Percentiles rank a stretch among this genome's conserved stretches.
Conservation (phyloP, 176 grass and related monocot genomes). For the Themeda triandra region DNA sequence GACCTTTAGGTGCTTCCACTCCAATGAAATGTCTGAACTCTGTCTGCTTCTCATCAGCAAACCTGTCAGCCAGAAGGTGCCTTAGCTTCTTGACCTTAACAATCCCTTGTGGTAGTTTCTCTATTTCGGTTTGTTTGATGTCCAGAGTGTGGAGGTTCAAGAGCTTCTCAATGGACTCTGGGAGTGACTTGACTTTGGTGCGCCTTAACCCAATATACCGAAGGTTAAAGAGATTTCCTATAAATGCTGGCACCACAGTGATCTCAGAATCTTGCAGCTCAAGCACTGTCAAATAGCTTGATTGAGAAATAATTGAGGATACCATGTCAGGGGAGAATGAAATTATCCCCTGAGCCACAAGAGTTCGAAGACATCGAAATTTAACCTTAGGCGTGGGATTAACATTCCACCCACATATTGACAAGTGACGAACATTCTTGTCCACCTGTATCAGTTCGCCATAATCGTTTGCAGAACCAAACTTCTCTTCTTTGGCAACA, state of each 20-base stretch:
- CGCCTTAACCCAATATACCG: constrained; percentile 37
- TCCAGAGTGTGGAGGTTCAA: constrained; percentile 35
- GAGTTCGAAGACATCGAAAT: constrained; percentile 18
- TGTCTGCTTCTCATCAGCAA: constrained; percentile 9
- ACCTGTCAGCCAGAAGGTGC: constrained; percentile 34
- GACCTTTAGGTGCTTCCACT: constrained; percentile 33
- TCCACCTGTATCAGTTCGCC: constrained; percentile 12
- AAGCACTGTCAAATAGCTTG: constrained; percentile 20
- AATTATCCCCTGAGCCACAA: not conserved
- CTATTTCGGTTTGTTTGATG: constrained; percentile 39
- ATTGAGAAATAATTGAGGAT: not conserved
- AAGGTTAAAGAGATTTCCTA: constrained; percentile 35
- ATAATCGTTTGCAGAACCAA: constrained; percentile 6
- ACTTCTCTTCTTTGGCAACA: constrained; percentile 32
- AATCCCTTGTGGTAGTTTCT: constrained; percentile 30
- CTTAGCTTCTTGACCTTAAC: constrained; percentile 19
- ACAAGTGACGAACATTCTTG: constrained; percentile 15
- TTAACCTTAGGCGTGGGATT: not conserved
- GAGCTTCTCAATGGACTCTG: constrained; percentile 23
- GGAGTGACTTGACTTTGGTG: constrained; percentile 39
- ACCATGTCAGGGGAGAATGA: not conserved
- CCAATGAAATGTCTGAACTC: constrained; percentile 27
- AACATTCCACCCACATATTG: constrained; percentile 6
- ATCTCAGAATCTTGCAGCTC: constrained; percentile 43
- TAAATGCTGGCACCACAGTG: constrained; percentile 11